A percentile compares a stretch with the other conserved stretches of the same genome.
phyloP scores from a whole-genome alignment of 2,329 filamentous ascomycete species.

The Ophiosphaerella herpotricha region DNA sequence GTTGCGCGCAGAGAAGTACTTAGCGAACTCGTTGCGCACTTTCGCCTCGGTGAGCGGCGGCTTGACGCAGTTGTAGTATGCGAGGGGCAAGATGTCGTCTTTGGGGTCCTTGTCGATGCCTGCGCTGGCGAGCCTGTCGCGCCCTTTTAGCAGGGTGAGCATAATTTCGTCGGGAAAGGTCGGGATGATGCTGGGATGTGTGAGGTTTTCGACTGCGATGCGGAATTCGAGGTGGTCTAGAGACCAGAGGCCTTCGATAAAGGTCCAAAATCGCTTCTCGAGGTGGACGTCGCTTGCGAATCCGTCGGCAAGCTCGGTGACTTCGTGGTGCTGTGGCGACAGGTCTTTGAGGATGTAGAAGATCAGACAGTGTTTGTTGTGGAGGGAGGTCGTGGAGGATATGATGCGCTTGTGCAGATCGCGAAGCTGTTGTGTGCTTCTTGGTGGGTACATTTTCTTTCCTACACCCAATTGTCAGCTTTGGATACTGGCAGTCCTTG shows the following conservation, averaged over 20 bases:
- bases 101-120: constrained; percentile 35
- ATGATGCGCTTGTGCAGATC: constrained; percentile 73
- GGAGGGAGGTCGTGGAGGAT: constrained; percentile 65
- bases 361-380: constrained; percentile 81
- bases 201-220: constrained; percentile 72
- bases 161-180: constrained; percentile 86
- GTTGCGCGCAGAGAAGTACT: constrained; percentile 68
- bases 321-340: constrained; percentile 54
- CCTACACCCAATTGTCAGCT: constrained; percentile 37
- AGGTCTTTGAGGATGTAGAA: constrained; percentile 84
- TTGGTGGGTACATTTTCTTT: constrained; percentile 74
- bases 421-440: constrained; percentile 68
- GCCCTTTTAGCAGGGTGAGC: constrained; percentile 63
- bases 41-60: constrained; percentile 69
- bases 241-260: constrained; percentile 82
- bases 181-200: constrained; percentile 77
- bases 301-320: constrained; percentile 56
- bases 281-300: constrained; percentile 69
- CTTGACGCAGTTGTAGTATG: constrained; percentile 77
- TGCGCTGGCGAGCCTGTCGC: constrained; percentile 22
- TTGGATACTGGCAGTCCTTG: neutral
- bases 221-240: constrained; percentile 72
- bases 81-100: constrained; percentile 63
- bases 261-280: constrained; percentile 75
- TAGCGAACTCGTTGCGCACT: constrained; percentile 70